phyloP scores from a whole-genome alignment of 441 rosid genomes.

The Raphanus hybrid region DNA sequence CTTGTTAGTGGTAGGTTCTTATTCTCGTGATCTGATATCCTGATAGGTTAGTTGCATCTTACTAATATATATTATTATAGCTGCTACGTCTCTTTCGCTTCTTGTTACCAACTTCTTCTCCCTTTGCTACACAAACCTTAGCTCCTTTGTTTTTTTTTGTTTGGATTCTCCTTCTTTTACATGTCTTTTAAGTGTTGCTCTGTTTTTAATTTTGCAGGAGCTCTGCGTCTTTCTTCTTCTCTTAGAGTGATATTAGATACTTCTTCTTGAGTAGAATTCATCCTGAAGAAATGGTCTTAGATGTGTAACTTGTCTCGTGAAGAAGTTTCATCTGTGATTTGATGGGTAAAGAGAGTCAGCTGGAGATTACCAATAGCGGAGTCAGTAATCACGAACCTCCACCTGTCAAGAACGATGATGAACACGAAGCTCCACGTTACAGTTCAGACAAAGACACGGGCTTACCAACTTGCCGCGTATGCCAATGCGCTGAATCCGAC shows the following conservation, averaged over 20 bases:
- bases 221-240: constrained; percentile 10
- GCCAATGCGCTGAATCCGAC: constrained; percentile 93
- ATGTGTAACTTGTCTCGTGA: constrained; percentile 1
- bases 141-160: background rate
- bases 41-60: constrained; percentile 40
- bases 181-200: background rate
- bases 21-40: constrained; percentile 30
- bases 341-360: constrained; percentile 67
- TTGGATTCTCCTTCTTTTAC: background rate
- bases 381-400: constrained; percentile 48
- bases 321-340: constrained; percentile 30
- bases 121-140: background rate
- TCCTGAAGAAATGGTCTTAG: constrained; percentile 18
- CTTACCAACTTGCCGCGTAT: constrained; percentile 82
- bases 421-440: constrained; percentile 42
- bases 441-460: constrained; percentile 81
- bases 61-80: constrained; percentile 17
- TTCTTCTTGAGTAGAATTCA: too few relatives aligned
- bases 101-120: constrained; percentile 22
- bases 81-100: constrained; percentile 37
- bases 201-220: constrained; percentile 34
- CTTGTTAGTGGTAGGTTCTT: background rate
- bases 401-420: constrained; percentile 48
- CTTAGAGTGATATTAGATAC: background rate
- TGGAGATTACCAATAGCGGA: constrained; percentile 50